These are phyloP conservation scores for Pestalotiopsis sp. DNA, from an alignment of 2,329 filamentous ascomycete genomes.

Conservation along the genomic window DNA sequence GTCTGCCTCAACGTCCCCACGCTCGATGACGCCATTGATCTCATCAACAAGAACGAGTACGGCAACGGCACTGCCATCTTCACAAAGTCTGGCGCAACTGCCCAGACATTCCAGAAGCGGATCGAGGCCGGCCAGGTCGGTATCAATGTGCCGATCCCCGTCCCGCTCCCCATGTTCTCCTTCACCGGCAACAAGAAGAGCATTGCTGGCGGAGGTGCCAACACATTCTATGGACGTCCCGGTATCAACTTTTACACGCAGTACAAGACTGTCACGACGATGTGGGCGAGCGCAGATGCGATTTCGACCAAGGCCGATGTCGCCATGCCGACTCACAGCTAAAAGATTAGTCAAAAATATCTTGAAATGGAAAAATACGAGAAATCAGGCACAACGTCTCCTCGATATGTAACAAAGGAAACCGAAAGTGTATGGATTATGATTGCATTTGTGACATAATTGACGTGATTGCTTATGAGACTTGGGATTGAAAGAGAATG, in stretches of 20 bases:
- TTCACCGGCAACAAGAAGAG: constrained; percentile 85
- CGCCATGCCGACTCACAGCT: constrained; percentile 73
- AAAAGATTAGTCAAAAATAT: constrained; percentile 5
- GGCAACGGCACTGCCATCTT: constrained; percentile 88
- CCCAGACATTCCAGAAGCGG: constrained; percentile 75
- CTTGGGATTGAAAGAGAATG: neutral
- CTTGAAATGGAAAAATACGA: neutral
- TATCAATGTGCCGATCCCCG: constrained; percentile 81
- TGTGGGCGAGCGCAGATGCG: constrained; percentile 87
- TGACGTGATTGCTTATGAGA: neutral
- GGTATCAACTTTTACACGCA: constrained; percentile 96
- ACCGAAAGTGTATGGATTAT: neutral
- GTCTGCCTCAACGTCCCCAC: constrained; percentile 80
- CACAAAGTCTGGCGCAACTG: constrained; percentile 76
- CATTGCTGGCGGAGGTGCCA: constrained; percentile 87
- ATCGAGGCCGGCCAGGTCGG: constrained; percentile 87
- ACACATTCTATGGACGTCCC: constrained; percentile 92
- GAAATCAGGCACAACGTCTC: neutral
- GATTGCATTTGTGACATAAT: neutral
- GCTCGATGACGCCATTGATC: constrained; percentile 76
- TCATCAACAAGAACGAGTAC: constrained; percentile 87
- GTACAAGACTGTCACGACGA: constrained; percentile 92
- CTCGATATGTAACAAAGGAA: neutral
- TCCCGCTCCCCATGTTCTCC: constrained; percentile 71
- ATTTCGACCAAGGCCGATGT: constrained; percentile 83